Evolutionary conservation across 2,329 filamentous ascomycete species (phyloP).

Genomic region (Aspergillus carbonarius): DNA sequence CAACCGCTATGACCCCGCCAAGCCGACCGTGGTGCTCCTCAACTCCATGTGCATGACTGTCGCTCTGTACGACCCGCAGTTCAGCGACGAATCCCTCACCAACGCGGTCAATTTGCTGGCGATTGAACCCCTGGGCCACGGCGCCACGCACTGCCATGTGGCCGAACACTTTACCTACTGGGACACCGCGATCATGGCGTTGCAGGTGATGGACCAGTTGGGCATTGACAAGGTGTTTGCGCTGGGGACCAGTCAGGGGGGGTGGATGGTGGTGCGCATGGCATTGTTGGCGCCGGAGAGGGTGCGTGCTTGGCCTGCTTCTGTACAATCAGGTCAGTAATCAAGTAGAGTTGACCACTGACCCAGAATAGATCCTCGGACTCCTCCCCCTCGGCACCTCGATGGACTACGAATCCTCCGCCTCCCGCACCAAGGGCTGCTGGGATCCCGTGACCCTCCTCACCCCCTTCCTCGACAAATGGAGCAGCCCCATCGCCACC

Average conservation of each 20-base stretch:
- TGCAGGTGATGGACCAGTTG: conserved; percentile 55
- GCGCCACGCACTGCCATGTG: conserved; percentile 44
- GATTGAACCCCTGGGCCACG: conserved; percentile 56
- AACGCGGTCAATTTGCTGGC: conserved; percentile 51
- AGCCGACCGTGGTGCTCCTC: conserved; percentile 53
- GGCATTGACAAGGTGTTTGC: conserved; percentile 47
- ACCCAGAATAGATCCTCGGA: conserved; percentile 53
- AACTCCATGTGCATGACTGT: conserved; percentile 54
- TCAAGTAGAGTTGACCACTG: too few relatives aligned
- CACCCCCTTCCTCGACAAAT: conserved; percentile 38
- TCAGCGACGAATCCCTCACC: conserved; percentile 35
- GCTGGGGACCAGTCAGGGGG: conserved; percentile 55
- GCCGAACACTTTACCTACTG: conserved; percentile 55
- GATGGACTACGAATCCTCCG: conserved; percentile 50
- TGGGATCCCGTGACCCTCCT: conserved; percentile 47
- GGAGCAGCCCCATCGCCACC: conserved; percentile 40
- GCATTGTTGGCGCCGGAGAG: conserved; percentile 51
- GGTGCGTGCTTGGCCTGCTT: conserved; percentile 31
- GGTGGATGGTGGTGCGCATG: conserved; percentile 55
- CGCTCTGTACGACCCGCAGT: conserved; percentile 46
- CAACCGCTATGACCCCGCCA: conserved; percentile 47
- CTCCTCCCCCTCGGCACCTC: conserved; percentile 55
- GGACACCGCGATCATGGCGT: conserved; percentile 55
- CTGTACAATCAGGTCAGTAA: too few relatives aligned
- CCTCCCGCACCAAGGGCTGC: conserved; percentile 47